A percentile compares a stretch with the other conserved stretches of the same genome.
phyloP scores from a whole-genome alignment of 768 basidiomycete species.

The Kwoniella dejecticola region DNA sequence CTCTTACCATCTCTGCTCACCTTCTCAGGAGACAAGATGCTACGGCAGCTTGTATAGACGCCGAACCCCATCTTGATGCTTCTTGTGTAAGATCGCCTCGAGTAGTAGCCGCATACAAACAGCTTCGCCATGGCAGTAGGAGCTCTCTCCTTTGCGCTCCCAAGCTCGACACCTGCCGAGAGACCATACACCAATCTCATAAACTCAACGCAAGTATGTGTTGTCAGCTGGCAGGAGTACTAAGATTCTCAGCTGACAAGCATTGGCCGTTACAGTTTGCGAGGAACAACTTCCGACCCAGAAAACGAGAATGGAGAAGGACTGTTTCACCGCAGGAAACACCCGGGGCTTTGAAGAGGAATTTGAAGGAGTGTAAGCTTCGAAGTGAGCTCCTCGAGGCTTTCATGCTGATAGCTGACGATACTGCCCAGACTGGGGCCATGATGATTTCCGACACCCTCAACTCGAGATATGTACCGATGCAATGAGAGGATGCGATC shows the following conservation, averaged over 20 bases:
- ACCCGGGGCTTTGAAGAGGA: constrained; percentile 27
- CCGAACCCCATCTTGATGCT: not conserved
- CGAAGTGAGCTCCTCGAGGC: not conserved
- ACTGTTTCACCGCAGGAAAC: constrained; percentile 47
- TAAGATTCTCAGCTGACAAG: not conserved
- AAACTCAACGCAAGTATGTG: constrained; percentile 37
- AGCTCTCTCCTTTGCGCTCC: constrained; percentile 22
- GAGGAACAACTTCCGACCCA: constrained; percentile 37
- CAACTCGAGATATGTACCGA: constrained; percentile 50
- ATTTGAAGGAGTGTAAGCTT: constrained; percentile 46
- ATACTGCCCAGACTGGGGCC: constrained; percentile 43
- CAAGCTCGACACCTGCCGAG: constrained; percentile 35
- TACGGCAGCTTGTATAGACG: not conserved
- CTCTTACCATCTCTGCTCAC: not conserved
- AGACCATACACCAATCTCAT: constrained; percentile 35
- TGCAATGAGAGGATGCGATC: constrained; percentile 48
- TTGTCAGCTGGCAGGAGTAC: not conserved
- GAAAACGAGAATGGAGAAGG: constrained; percentile 35
- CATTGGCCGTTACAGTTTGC: constrained; percentile 20
- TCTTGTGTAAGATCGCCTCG: no score
- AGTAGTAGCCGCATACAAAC: no score
- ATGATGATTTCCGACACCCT: constrained; percentile 42
- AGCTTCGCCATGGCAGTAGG: constrained; percentile 1
- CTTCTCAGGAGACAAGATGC: not conserved
- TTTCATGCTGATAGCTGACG: not conserved